phyloP scores from a whole-genome alignment of 495 filamentous ascomycete genomes.

The Neurospora discreta region DNA sequence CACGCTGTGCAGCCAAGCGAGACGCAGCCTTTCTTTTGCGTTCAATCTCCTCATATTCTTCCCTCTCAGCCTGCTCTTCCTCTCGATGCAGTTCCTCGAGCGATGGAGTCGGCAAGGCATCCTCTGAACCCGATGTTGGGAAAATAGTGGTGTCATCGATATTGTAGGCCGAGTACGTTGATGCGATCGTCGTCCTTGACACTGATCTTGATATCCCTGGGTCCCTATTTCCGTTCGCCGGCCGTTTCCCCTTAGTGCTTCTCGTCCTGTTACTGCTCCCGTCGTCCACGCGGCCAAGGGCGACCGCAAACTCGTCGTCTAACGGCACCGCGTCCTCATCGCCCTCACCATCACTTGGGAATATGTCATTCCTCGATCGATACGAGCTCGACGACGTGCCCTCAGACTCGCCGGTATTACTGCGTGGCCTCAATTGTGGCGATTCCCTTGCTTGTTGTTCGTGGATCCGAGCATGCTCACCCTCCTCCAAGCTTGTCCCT shows the following conservation, averaged over 20 bases:
- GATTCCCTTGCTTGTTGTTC: constrained; percentile 13
- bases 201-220: constrained; percentile 42
- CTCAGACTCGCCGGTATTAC: constrained; percentile 69
- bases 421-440: constrained; percentile 52
- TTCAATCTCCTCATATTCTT: constrained; percentile 63
- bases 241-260: constrained; percentile 49
- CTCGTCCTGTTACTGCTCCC: constrained; percentile 56
- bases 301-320: constrained; percentile 85
- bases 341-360: constrained; percentile 82
- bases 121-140: constrained; percentile 9
- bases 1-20: constrained; percentile 57
- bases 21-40: constrained; percentile 61
- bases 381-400: constrained; percentile 71
- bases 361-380: constrained; percentile 86
- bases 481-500: constrained; percentile 41
- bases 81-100: constrained; percentile 66
- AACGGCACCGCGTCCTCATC: constrained; percentile 86
- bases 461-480: constrained; percentile 13
- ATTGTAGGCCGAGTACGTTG: constrained; percentile 30
- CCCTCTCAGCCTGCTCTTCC: constrained; percentile 52
- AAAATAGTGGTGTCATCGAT: constrained; percentile 18
- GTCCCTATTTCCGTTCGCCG: constrained; percentile 29
- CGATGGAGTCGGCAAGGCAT: constrained; percentile 38
- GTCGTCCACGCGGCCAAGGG: constrained; percentile 63
- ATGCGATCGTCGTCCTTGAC: constrained; percentile 38